These are phyloP conservation scores for Penicillium roqueforti DNA, from an alignment of 495 filamentous ascomycete species.

Conservation along the genomic window DNA sequence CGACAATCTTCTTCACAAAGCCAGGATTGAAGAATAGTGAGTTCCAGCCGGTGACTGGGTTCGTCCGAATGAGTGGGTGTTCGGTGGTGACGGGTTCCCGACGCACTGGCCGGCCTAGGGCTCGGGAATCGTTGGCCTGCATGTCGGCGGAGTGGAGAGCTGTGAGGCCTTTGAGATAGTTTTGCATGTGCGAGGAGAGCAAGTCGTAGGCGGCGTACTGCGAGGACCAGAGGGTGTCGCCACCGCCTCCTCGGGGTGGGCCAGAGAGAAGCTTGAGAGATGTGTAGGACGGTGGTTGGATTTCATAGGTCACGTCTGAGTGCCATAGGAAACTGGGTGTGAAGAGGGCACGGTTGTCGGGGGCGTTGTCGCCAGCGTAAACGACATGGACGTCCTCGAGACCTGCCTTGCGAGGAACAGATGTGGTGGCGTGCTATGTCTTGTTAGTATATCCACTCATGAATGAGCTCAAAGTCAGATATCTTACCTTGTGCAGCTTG, in stretches of 20 bases:
- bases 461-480: not conserved
- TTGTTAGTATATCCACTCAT: conserved; percentile 5
- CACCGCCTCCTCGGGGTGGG: conserved; percentile 63
- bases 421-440: conserved; percentile 50
- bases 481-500: conserved; percentile 52
- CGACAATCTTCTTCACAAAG: conserved; percentile 70
- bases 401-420: conserved; percentile 53
- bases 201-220: conserved; percentile 70
- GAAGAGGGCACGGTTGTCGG: conserved; percentile 52
- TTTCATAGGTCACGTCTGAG: conserved; percentile 67
- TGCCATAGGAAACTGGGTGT: conserved; percentile 57
- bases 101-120: conserved; percentile 58
- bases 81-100: conserved; percentile 61
- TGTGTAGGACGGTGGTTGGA: conserved; percentile 75
- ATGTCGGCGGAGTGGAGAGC: conserved; percentile 69
- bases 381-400: conserved; percentile 70
- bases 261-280: conserved; percentile 65
- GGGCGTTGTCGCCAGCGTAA: conserved; percentile 58
- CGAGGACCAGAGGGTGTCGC: conserved; percentile 72
- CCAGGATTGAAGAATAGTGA: conserved; percentile 73
- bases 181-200: conserved; percentile 65
- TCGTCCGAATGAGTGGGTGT: conserved; percentile 67
- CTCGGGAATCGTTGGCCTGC: conserved; percentile 62
- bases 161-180: conserved; percentile 63
- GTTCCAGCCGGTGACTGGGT: conserved; percentile 74